Evolutionary conservation across 495 filamentous ascomycete genomes (phyloP).

Genomic region (Wilcoxina mikolae): DNA sequence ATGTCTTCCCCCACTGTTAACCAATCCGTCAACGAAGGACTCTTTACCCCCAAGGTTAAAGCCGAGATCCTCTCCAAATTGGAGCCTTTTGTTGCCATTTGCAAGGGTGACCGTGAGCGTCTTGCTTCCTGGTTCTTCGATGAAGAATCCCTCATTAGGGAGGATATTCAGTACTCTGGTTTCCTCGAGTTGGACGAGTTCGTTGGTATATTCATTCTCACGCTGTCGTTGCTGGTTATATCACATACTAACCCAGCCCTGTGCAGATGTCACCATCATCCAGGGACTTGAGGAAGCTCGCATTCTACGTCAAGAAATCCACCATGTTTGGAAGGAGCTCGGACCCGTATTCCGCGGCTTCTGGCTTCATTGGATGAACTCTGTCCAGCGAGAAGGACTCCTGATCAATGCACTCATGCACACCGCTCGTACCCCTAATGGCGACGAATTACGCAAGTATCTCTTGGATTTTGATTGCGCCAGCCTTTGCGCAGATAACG

Average conservation of each 20-base stretch:
- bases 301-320: background rate
- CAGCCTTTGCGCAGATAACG: background rate
- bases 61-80: background rate
- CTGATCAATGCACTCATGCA: constrained; percentile 1
- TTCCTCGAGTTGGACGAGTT: background rate
- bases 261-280: background rate
- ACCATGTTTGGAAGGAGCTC: constrained; percentile 2
- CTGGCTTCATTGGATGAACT: constrained; percentile 1
- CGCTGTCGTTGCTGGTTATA: background rate
- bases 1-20: background rate
- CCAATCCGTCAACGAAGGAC: background rate
- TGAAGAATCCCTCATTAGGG: background rate
- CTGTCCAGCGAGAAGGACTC: constrained; percentile 6
- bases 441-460: constrained; percentile 5
- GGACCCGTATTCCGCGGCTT: constrained; percentile 1
- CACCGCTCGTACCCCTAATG: background rate
- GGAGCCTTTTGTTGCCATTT: background rate
- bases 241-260: background rate
- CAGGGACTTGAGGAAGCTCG: background rate
- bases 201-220: background rate
- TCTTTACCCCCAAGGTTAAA: background rate
- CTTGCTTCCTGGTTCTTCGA: constrained; percentile 2
- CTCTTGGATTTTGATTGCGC: constrained; percentile 1
- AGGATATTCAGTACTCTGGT: constrained; percentile 6
- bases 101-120: background rate